Conservation (phyloP, 2,329 filamentous ascomycete genomes). For the Hirsutella minnesotensis region DNA sequence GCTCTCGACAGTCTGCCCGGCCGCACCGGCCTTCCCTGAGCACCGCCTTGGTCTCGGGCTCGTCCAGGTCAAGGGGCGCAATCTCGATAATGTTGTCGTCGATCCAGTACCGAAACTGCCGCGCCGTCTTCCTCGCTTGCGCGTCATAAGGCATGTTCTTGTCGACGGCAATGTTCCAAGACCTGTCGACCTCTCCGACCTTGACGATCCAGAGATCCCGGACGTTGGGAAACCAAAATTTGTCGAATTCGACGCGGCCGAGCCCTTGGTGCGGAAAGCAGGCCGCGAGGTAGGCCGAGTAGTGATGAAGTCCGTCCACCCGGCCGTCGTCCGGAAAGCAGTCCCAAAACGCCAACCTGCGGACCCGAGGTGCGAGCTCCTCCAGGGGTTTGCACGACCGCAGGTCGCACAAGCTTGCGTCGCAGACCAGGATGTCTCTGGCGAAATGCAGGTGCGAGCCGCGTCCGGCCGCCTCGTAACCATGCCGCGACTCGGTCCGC, state of each 20-base stretch:
- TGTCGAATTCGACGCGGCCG: conserved; percentile 23
- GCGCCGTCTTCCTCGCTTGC: conserved; percentile 19
- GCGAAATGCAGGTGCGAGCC: conserved; percentile 25
- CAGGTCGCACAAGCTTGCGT: conserved; percentile 22
- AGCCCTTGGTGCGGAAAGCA: conserved; percentile 18
- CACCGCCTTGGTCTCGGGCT: conserved; percentile 21
- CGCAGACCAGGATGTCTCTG: conserved; percentile 25
- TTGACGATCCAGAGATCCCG: conserved; percentile 27
- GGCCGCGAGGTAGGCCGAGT: conserved; percentile 21
- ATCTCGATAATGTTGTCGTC: conserved; percentile 25
- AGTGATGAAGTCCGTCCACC: conserved; percentile 20
- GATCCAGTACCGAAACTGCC: conserved; percentile 27
- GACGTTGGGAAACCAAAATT: conserved; percentile 26
- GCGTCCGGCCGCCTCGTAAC: conserved; percentile 21
- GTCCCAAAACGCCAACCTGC: conserved; percentile 26
- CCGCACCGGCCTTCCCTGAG: conserved; percentile 22
- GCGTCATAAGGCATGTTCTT: conserved; percentile 15
- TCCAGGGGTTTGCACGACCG: conserved; percentile 19
- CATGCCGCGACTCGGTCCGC: conserved; percentile 19
- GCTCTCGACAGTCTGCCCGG: conserved; percentile 20
- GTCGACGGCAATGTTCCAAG: conserved; percentile 23
- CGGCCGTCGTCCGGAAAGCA: conserved; percentile 25
- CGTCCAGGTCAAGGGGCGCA: conserved; percentile 20
- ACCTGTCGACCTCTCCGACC: conserved; percentile 23
- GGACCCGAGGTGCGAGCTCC: conserved; percentile 19